Percentiles rank a stretch among this genome's conserved stretches.
Conservation (phyloP, 805 yeast genomes). For the Alloascoidea hylecoeti region DNA sequence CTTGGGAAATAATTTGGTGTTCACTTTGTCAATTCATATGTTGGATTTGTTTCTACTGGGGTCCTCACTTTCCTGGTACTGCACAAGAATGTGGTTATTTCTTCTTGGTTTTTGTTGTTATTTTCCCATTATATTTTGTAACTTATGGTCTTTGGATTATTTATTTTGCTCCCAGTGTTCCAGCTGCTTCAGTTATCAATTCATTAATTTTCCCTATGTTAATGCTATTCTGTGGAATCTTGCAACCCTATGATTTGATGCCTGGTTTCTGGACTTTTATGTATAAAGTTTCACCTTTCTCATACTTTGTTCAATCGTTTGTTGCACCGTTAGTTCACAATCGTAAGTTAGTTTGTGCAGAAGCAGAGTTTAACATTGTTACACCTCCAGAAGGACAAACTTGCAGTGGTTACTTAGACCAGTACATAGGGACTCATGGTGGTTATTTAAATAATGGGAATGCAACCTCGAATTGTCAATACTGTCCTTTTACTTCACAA, state of each 20-base stretch:
- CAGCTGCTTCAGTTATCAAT: constrained; percentile 34
- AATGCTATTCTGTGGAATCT: constrained; percentile 23
- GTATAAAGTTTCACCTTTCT: constrained; percentile 26
- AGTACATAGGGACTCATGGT: constrained; percentile 17
- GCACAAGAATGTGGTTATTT: no score
- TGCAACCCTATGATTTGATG: constrained; percentile 23
- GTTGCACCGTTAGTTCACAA: constrained; percentile 23
- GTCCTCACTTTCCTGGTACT: constrained; percentile 21
- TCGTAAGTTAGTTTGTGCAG: constrained; percentile 21
- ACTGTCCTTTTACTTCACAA: constrained; percentile 18
- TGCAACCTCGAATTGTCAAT: constrained; percentile 20
- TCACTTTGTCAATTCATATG: constrained; percentile 25
- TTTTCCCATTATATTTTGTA: constrained; percentile 13
- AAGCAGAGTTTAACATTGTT: constrained; percentile 22
- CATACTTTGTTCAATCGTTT: constrained; percentile 22
- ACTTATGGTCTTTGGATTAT: constrained; percentile 10
- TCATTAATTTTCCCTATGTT: constrained; percentile 21
- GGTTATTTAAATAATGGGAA: constrained; percentile 38
- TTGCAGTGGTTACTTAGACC: constrained; percentile 28
- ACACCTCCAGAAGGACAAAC: constrained; percentile 32
- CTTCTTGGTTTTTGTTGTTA: not conserved
- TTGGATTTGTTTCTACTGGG: constrained; percentile 34
- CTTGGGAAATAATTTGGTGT: constrained; percentile 34
- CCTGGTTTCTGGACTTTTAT: constrained; percentile 29
- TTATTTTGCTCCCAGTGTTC: constrained; percentile 37